Evolutionary conservation across 352 stramenopile genomes (phyloP).

Genomic region (Pythium aquatile): DNA sequence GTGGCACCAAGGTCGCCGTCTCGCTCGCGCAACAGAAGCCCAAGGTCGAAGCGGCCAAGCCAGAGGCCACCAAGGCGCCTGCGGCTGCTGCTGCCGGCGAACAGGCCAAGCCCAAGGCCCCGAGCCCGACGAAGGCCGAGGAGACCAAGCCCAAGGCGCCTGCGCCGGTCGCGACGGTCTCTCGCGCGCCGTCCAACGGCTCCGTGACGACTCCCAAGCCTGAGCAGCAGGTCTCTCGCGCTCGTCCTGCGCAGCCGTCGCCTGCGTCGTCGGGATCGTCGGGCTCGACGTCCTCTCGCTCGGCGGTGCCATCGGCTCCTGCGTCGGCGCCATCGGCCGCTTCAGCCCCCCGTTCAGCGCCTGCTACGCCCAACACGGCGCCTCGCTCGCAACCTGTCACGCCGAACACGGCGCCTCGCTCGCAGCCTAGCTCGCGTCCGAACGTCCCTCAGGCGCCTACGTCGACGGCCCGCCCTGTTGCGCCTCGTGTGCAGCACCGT

Average conservation of each 20-base stretch:
- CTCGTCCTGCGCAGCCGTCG: slow-evolving; percentile 18
- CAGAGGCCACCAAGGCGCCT: not conserved
- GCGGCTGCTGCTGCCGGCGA: slow-evolving; percentile 2
- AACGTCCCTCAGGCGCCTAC: slow-evolving; percentile 17
- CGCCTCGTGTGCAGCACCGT: slow-evolving; percentile 27
- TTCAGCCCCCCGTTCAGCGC: slow-evolving; percentile 10
- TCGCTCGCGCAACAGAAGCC: slow-evolving; percentile 58
- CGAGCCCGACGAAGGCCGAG: slow-evolving; percentile 5
- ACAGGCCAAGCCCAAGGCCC: not conserved
- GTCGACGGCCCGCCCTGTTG: not conserved
- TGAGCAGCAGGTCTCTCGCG: slow-evolving; percentile 18
- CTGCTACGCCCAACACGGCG: slow-evolving; percentile 14
- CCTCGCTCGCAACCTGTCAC: slow-evolving; percentile 6
- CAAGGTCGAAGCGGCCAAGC: slow-evolving; percentile 15
- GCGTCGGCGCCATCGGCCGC: slow-evolving; percentile 18
- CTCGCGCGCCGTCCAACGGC: slow-evolving; percentile 8
- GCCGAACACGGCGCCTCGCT: slow-evolving; percentile 19
- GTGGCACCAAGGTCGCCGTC: slow-evolving; percentile 78
- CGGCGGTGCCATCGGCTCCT: slow-evolving; percentile 4
- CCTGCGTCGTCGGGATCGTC: slow-evolving; percentile 20
- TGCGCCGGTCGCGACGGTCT: slow-evolving; percentile 13
- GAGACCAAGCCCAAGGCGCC: slow-evolving; percentile 17
- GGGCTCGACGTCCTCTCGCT: slow-evolving; percentile 9
- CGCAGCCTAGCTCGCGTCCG: slow-evolving; percentile 11
- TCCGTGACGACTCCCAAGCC: slow-evolving; percentile 19